Evolutionary conservation across 305 asterid species (phyloP).

Genomic region (Rubia peregrina): DNA sequence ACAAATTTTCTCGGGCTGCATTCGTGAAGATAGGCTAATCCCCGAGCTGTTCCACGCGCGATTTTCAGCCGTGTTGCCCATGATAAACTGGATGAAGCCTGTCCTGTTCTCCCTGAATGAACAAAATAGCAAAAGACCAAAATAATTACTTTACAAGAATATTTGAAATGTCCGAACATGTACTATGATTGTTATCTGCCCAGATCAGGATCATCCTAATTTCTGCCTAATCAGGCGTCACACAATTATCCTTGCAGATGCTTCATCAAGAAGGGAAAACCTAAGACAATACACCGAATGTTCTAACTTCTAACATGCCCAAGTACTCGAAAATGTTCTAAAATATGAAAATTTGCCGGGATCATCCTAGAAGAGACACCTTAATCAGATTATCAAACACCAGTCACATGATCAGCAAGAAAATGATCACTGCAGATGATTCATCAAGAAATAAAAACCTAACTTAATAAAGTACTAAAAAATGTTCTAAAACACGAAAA

Average conservation of each 20-base stretch:
- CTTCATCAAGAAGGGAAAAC: background rate
- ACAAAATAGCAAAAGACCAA: background rate
- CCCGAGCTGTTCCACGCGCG: conserved; percentile 68
- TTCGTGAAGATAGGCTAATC: conserved; percentile 89
- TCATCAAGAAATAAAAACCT: too few relatives aligned
- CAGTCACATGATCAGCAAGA: background rate
- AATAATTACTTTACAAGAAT: background rate
- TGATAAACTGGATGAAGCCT: conserved; percentile 49
- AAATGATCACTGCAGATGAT: background rate
- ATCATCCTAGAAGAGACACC: background rate
- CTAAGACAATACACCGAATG: too few relatives aligned
- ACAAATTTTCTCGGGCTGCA: conserved; percentile 91
- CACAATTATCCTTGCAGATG: background rate
- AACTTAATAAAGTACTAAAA: too few relatives aligned
- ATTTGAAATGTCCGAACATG: background rate
- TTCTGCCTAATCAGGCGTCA: background rate
- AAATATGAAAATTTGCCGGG: background rate
- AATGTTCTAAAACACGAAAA: too few relatives aligned
- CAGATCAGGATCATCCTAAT: background rate
- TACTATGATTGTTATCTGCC: background rate
- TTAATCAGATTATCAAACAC: background rate
- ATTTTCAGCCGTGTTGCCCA: conserved; percentile 72
- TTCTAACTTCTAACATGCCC: background rate
- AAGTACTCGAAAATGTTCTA: background rate
- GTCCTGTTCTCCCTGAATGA: conserved; percentile 58